Conservation (phyloP, 768 basidiomycete species). For the Dentipellis sp. region DNA sequence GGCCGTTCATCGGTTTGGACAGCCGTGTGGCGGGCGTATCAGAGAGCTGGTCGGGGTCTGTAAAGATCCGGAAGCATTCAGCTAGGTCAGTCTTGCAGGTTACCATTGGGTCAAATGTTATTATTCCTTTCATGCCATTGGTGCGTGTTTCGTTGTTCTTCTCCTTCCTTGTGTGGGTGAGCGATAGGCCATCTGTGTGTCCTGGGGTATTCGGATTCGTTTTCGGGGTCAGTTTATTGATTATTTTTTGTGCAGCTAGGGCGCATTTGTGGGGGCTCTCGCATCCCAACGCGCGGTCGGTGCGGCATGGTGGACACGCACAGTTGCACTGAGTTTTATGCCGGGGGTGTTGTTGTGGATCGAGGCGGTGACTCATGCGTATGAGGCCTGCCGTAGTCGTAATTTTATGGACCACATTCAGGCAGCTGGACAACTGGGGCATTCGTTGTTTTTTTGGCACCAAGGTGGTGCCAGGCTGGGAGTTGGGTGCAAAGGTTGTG, state of each 20-base stretch:
- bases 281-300: background rate
- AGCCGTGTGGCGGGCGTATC: background rate
- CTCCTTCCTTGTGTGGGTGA: background rate
- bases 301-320: background rate
- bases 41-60: background rate
- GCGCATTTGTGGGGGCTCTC: slow-evolving; percentile 1
- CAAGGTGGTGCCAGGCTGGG: slow-evolving; percentile 12
- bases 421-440: background rate
- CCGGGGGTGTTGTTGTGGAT: background rate
- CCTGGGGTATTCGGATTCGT: background rate
- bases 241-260: background rate
- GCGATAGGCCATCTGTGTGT: background rate
- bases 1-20: background rate
- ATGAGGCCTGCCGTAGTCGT: background rate
- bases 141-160: background rate
- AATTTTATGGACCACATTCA: background rate
- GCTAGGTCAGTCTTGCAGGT: background rate
- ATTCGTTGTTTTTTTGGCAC: too few relatives aligned
- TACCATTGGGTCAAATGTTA: slow-evolving; percentile 3
- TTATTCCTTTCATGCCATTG: background rate
- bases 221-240: background rate
- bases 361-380: background rate
- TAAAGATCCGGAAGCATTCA: background rate
- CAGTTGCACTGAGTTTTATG: background rate
- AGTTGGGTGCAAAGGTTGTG: background rate